A percentile compares a stretch with the other conserved stretches of the same genome.
phyloP scores from a whole-genome alignment of 1,139 yeast genomes.

The Zygosaccharomyces pseudobailii region DNA sequence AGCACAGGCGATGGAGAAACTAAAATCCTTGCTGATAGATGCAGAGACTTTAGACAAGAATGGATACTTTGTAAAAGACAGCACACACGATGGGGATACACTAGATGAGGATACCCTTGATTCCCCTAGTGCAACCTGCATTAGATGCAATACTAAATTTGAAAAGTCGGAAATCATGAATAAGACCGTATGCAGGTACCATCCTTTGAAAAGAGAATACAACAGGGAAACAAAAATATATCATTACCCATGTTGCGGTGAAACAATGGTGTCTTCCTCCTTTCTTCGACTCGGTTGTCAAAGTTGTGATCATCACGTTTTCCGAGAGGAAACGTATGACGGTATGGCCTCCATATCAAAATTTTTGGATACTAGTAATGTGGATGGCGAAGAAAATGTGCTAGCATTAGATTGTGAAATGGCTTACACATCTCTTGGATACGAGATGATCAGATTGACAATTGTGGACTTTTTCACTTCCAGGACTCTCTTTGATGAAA shows the following conservation, averaged over 20 bases:
- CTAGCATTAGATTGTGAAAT: slow-evolving; percentile 93
- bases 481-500: slow-evolving; percentile 60
- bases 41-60: slow-evolving; percentile 19
- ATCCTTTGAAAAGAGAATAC: slow-evolving; percentile 26
- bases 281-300: slow-evolving; percentile 49
- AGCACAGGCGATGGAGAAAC: slow-evolving; percentile 16
- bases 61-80: slow-evolving; percentile 23
- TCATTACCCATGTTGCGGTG: slow-evolving; percentile 35
- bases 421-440: slow-evolving; percentile 86
- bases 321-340: slow-evolving; percentile 48
- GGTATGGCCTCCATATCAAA: slow-evolving; percentile 39
- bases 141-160: slow-evolving; percentile 30
- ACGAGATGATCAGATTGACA: slow-evolving; percentile 80
- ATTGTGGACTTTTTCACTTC: slow-evolving; percentile 72
- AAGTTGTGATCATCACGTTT: slow-evolving; percentile 60
- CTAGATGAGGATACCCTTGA: slow-evolving; percentile 1
- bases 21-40: slow-evolving; percentile 19
- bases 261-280: slow-evolving; percentile 36
- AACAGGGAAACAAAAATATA: slow-evolving; percentile 23
- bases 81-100: slow-evolving; percentile 4
- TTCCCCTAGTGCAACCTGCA: slow-evolving; percentile 19
- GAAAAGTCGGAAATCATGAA: slow-evolving; percentile 24
- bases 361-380: slow-evolving; percentile 16
- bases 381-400: slow-evolving; percentile 43
- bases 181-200: slow-evolving; percentile 29